Conservation (phyloP, 768 basidiomycete species). For the Pilatotrama ljubarskyi region DNA sequence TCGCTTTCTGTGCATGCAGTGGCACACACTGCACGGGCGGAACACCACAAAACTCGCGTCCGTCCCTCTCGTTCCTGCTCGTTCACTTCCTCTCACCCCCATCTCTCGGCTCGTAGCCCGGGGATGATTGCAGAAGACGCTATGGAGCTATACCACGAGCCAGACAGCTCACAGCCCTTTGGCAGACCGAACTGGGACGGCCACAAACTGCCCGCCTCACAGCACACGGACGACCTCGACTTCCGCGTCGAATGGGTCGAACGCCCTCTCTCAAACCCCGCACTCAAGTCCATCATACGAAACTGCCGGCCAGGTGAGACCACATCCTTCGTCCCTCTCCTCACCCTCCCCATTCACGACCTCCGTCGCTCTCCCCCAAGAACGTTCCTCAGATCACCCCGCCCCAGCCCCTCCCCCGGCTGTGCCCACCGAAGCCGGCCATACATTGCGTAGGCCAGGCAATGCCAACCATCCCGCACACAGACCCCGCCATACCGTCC, state of each 20-base stretch:
- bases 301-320: too few species aligned
- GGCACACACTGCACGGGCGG: too few species aligned
- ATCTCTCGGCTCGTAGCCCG: not conserved
- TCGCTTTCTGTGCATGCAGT: too few species aligned
- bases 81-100: not conserved
- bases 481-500: not conserved
- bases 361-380: too few species aligned
- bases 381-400: not conserved
- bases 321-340: too few species aligned
- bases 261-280: too few species aligned
- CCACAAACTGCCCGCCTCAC: not conserved
- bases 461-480: conserved; percentile 6
- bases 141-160: not conserved
- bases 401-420: not conserved
- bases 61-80: not conserved
- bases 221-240: not conserved
- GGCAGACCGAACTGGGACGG: not conserved
- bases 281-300: too few species aligned
- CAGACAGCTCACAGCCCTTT: conserved; percentile 3
- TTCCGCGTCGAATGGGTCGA: not conserved
- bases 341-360: too few species aligned
- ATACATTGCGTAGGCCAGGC: not conserved
- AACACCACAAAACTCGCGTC: too few species aligned
- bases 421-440: not conserved
- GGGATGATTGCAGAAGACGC: conserved; percentile 3